Evolutionary conservation across 352 stramenopile genomes (phyloP), one percentile per base, ranked within the genome.

Genomic region (Phytopythium oedochilum): DNA sequence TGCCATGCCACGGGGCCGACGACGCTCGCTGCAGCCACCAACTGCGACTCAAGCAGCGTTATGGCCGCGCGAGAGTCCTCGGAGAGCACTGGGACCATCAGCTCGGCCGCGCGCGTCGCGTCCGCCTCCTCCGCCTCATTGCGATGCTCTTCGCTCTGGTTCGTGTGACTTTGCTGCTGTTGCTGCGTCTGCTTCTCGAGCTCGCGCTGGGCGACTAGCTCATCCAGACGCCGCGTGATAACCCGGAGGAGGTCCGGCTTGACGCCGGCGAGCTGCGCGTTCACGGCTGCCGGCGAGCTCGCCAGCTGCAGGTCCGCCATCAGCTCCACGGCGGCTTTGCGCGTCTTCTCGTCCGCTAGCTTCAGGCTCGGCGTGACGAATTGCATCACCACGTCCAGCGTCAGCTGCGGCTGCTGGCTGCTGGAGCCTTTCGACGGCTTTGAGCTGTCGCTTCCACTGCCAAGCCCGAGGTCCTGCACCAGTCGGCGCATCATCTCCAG

Each of bases 171-270:
- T 9, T 60, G 59, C 59, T 70, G 55, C 40, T 70, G 36, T 32
- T 63, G 58, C 34, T 76, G 58, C 32, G 75, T 60, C 45, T 82
- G 61, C 26, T 65, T 57, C 36, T 53, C 46, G 32, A 22, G 14
- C 20, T 84, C 65, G 15, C 64, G 62, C 56, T 78, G 70, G 5
- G 63, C 66, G 10, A 88, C 31, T 7, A 90, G 39, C 56, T 93
- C 79, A n/a, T 92, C 79, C 8, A 92, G 72, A 20, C 83, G 81
- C 35, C 81, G 78, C 29, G 73, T 81, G 51, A 93, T 83, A 23
- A 88, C 74, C 23, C 79, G 78, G 17, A 89, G 64, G 73, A 93
- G 86, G 57, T 90, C 83, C 8, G 83, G 78, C 52, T 93, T 93
- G 25, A 86, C 42, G 20, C 67, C 75, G 1, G 53, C 52, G 26